Conservation (phyloP, 306 rosid species). For the Comarum palustre region DNA sequence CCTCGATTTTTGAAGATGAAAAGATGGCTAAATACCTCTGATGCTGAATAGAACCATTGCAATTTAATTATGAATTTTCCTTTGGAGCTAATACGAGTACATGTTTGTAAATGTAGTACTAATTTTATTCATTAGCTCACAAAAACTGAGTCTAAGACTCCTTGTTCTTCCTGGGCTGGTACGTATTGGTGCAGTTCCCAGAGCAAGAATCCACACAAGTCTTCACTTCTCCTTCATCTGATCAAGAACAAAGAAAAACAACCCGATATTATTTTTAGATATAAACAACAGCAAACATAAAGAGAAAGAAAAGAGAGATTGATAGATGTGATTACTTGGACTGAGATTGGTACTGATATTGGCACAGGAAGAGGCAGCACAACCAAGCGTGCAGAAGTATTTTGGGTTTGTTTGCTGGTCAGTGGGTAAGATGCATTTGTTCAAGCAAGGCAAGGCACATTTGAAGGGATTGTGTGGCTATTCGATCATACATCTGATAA, state of each 20-base stretch:
- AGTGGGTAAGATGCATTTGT: neutral
- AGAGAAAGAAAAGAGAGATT: neutral
- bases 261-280: neutral
- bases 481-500: neutral
- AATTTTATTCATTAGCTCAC: neutral
- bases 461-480: neutral
- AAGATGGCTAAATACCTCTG: too few relatives aligned
- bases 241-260: neutral
- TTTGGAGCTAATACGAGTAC: neutral
- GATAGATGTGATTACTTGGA: conserved; percentile 25
- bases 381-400: conserved; percentile 40
- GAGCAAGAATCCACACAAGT: conserved; percentile 9
- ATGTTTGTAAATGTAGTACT: neutral
- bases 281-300: neutral
- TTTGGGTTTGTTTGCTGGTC: neutral
- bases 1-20: too few relatives aligned
- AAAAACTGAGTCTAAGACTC: neutral
- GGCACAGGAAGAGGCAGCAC: conserved; percentile 38
- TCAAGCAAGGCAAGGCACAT: neutral
- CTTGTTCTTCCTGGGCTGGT: neutral
- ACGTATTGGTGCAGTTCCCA: neutral
- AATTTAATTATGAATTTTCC: neutral
- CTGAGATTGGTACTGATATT: conserved; percentile 30
- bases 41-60: too few relatives aligned
- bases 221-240: conserved; percentile 13